Evolutionary conservation across 2,329 filamentous ascomycete species (phyloP), one percentile per base, ranked within the genome.

Genomic region (Cryphonectria carpinicola): DNA sequence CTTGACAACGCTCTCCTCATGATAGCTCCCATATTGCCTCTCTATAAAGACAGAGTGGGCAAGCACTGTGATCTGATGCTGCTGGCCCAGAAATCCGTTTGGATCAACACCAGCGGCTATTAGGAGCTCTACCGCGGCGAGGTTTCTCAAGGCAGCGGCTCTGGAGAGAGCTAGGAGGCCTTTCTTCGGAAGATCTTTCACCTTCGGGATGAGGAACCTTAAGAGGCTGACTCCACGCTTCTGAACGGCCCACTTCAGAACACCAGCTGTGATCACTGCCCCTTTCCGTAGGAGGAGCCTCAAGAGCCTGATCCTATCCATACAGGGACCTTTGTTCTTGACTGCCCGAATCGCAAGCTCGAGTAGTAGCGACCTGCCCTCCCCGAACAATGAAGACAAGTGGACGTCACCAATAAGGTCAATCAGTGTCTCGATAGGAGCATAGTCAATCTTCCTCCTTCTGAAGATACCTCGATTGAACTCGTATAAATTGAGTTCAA

Each of bases 321-420:
- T 17, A 3, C 4, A 0, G 52, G 4, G 52, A 17, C 6, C 5
- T 4, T 8, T 5, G 1, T 7, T 1, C 5, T 11, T 1, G 25
- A 32, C 25, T 56, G 25, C 13, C 10, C 0, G 1, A 3, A 32
- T 17, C 52, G 25, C 52, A 17, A 56, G 1, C 4, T 56, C 52
- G 25, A 56, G 52, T 5, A 56, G 52, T 17, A 17, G 13, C 2
- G 25, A 7, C 52, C 52, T 56, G 11, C 25, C n/a, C 25, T 32
- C 25, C 13, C 25, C 25, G 25, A 56, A 56, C 52, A 56, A 56
- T 17, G 25, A 56, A 7, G 25, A 56, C 25, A 56, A 17, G 25
- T 56, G 52, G 5, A 56, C 13, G 25, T 56, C 52, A 3, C 4
- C 25, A 17, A 13, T 25, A 7, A 56, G 25, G n/a, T 17, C 25